Evolutionary conservation across 2,329 filamentous ascomycete genomes (phyloP), one percentile per base, ranked within the genome.

Genomic region (Didymellaceae sp.): DNA sequence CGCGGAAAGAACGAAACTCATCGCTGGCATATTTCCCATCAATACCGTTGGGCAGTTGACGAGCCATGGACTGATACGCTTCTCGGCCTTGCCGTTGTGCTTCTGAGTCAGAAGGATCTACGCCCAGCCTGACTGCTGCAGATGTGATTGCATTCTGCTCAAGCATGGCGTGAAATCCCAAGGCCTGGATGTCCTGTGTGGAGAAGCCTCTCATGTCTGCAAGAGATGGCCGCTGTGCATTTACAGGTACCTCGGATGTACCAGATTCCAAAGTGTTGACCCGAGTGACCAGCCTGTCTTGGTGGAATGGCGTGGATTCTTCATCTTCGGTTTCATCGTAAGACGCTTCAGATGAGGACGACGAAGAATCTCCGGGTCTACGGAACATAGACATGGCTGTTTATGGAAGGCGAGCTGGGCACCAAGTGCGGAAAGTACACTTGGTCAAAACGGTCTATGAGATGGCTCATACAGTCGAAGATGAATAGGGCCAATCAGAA

Each of bases 131-230:
- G 14, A 70, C 60, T 26, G 74, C 65, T 9, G 75, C 74, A 40
- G 77, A 67, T 21, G 63, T 65, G 8, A 75, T 55, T 26, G 75
- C 75, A 43, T 74, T 71, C 34, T 78, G 73, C 59, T 80, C 77
- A 1, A 80, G 63, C 17, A 80, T 54, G 2, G 77, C 72, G 57
- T 79, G 77, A 5, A 80, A 55, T 9, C 79, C 54, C 11, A 77
- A 57, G 45, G 78, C 72, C 16, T 63, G 66, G 24, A 72, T 54
- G 39, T 66, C 57, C 25, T 65, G 57, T 7, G 58, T 53, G 13
- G 65, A 69, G 30, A 54, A 63, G 28, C 61, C 58, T 31, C 59
- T 54, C 37, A 59, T 22, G 6, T 57, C 57, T 18, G 59, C 34
- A 28, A 47, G 45, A 18, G 47, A 55, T 24, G 56, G 59, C 8